Evolutionary conservation across 2,329 filamentous ascomycete species (phyloP), one percentile per base, ranked within the genome.

Genomic region (Curvularia sp.): DNA sequence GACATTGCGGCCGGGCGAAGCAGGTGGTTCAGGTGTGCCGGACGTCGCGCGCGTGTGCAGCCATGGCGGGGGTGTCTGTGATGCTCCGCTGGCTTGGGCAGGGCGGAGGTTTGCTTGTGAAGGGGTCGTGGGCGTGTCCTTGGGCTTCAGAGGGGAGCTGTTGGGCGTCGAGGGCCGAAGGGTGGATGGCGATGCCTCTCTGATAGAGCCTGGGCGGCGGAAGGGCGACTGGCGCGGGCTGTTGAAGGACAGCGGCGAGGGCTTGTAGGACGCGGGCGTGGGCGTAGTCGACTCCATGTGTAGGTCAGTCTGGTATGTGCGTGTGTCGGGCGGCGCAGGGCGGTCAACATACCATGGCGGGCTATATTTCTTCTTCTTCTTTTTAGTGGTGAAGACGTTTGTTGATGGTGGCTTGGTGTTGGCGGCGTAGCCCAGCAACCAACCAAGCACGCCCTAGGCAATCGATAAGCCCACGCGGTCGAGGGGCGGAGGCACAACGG

Each of bases 191-290:
- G 79, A 79, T 47, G 63, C 63, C 27, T 74, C 66, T 28, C 68
- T 51, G 42, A 79, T 77, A 51, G 79, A 79, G 58, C 77, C 77
- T 15, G 78, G 75, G 27, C 79, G 74, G 57, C 78, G 74, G 64
- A 81, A 81, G 42, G 79, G 79, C 55, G 79, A 81, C 46, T 77
- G 74, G 61, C 79, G 78, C 15, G 75, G 73, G 67, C 75, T 78
- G 65, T 77, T 78, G 72, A 80, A 80, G 67, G 78, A 79, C 60
- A 81, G 76, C 19, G 75, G 75, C 13, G 76, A 79, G 41, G 78
- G 78, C 64, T 77, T 80, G 67, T 76, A 74, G 51, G 70, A 71
- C 13, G 73, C 71, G 13, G 70, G 71, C 13, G 73, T 72, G 13
- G 71, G 74, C 10, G 74, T 75, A 21, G 70, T 71, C 19, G 73